Evolutionary conservation across 2,329 filamentous ascomycete species (phyloP).

Genomic region (Beauveria scarabaeidicola): DNA sequence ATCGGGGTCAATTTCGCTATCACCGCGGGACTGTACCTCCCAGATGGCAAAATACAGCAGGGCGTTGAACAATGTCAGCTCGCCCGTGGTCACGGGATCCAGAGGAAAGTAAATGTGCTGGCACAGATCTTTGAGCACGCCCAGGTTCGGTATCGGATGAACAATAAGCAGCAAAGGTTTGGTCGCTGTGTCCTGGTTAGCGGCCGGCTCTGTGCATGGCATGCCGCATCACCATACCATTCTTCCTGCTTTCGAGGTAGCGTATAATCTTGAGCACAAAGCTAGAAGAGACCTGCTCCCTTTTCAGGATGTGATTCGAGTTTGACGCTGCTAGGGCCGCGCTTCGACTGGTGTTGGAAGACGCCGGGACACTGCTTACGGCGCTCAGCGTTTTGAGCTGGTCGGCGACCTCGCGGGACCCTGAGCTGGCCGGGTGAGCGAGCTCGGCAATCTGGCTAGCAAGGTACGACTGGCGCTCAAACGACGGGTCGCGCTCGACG

Average conservation of each 20-base stretch:
- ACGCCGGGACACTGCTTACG: background rate
- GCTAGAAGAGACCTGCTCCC: conserved; percentile 4
- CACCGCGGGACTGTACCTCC: conserved; percentile 11
- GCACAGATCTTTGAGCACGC: conserved; percentile 13
- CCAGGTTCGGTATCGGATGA: conserved; percentile 13
- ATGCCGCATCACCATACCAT: background rate
- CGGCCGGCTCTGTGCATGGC: background rate
- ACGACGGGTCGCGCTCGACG: conserved; percentile 13
- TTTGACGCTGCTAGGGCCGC: background rate
- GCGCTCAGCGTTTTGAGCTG: conserved; percentile 4
- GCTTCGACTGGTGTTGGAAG: background rate
- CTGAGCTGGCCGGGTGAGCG: background rate
- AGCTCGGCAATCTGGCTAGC: conserved; percentile 13
- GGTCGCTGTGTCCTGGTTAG: background rate
- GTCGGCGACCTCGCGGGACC: conserved; percentile 9
- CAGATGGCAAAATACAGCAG: conserved; percentile 14
- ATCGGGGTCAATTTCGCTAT: conserved; percentile 9
- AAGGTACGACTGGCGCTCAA: conserved; percentile 12
- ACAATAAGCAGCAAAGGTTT: conserved; percentile 12
- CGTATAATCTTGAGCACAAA: conserved; percentile 10
- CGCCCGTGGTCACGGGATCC: conserved; percentile 13
- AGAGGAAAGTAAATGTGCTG: conserved; percentile 16
- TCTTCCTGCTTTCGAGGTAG: background rate
- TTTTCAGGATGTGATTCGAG: background rate
- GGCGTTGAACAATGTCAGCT: conserved; percentile 14